Evolutionary conservation across 805 yeast species (phyloP).

Genomic region (Groenewaldozyma tartarivorans): DNA sequence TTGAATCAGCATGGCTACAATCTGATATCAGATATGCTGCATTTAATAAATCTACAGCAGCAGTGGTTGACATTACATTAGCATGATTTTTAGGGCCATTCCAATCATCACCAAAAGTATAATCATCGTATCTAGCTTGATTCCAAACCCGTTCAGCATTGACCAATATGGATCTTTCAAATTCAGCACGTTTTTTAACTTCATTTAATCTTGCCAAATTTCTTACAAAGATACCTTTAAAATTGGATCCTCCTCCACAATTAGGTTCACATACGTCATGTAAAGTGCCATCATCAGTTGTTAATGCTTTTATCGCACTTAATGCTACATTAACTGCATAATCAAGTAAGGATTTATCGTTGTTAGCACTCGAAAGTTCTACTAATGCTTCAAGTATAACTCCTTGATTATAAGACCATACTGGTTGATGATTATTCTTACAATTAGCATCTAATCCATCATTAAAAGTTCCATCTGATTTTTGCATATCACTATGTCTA

Average conservation of each 20-base stretch:
- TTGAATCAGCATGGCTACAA: no score
- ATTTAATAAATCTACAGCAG: neutral
- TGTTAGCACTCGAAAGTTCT: conserved; percentile 6
- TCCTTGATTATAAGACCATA: conserved; percentile 14
- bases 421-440: conserved; percentile 6
- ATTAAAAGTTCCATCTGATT: conserved; percentile 5
- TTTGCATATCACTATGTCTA: conserved; percentile 4
- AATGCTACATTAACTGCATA: conserved; percentile 6
- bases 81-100: neutral
- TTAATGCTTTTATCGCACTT: conserved; percentile 3
- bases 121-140: neutral
- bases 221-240: neutral
- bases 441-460: conserved; percentile 8
- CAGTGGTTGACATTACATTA: neutral
- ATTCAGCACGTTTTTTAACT: neutral
- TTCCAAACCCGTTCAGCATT: neutral
- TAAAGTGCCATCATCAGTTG: neutral
- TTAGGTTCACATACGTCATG: neutral
- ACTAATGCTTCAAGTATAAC: conserved; percentile 12
- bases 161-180: neutral
- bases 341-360: conserved; percentile 1
- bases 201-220: neutral
- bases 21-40: neutral
- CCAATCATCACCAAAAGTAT: neutral
- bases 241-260: neutral